These are phyloP conservation scores for Vachellia collinsii DNA, from an alignment of 306 rosid genomes.

Conservation along the genomic window DNA sequence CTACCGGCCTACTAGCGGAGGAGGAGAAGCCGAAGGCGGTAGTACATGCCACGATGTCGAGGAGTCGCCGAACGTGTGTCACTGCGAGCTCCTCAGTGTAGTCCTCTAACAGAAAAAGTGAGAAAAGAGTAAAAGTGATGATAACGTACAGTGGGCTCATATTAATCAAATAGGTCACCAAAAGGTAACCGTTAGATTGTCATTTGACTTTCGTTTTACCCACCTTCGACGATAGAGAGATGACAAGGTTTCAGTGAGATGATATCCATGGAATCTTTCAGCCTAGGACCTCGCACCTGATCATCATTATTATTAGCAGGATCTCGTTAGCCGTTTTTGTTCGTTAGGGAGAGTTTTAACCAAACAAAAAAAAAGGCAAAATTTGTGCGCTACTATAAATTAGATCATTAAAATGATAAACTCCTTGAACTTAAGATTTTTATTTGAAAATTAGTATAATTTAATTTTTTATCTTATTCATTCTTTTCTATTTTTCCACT, in stretches of 20 bases:
- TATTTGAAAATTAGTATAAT: too few species aligned
- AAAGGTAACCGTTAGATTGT: not conserved
- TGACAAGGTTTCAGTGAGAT: constrained; percentile 83
- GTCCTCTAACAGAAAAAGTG: constrained; percentile 47
- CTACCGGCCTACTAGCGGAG: constrained; percentile 39
- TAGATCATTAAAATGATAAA: too few species aligned
- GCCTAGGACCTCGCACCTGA: constrained; percentile 75
- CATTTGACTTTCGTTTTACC: constrained; percentile 21
- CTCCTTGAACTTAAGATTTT: too few species aligned
- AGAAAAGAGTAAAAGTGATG: too few species aligned
- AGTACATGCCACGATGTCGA: constrained; percentile 84
- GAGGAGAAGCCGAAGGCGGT: constrained; percentile 57
- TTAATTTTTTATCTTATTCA: too few species aligned
- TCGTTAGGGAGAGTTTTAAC: not conserved
- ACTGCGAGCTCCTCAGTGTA: constrained; percentile 76
- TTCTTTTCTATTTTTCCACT: too few species aligned
- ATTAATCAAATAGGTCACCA: not conserved
- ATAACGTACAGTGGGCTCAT: constrained; percentile 18
- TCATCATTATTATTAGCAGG: not conserved
- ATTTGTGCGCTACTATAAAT: too few species aligned
- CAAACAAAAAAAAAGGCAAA: too few species aligned
- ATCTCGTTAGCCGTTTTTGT: constrained; percentile 28
- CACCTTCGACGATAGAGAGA: constrained; percentile 78
- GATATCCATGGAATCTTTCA: constrained; percentile 83
- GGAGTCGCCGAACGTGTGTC: constrained; percentile 79